Evolutionary conservation across 2,329 filamentous ascomycete genomes (phyloP), one percentile per base, ranked within the genome.

Genomic region (Escovopsis sp.): DNA sequence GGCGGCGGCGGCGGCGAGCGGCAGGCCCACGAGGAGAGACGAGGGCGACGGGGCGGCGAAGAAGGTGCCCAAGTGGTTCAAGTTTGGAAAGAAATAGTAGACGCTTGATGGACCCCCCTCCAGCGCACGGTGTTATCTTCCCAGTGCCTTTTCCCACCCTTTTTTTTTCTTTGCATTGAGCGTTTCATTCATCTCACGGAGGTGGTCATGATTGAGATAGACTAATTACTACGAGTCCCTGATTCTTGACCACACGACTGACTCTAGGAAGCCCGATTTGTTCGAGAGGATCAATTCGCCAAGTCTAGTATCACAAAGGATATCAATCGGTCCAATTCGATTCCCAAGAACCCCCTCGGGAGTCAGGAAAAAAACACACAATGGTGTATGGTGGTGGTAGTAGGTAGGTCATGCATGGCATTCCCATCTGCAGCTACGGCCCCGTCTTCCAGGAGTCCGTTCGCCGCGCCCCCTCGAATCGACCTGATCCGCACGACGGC

Each of bases 1-100:
- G 15, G 15, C 15, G 3, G 55, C 50, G 26, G 47, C 50, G 4
- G 35, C 42, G 2, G 30, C 43, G 9, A 43, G 49, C 43, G 48
- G 51, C 12, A 58, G 55, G 43, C 49, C 59, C 10, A 53, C 64
- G 48, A 59, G 57, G 15, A 59, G 62, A 41, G 57, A 62, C 42
- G 55, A 64, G 41, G 59, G 57, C 23, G 23, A 6, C 10, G 62
- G 63, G 35, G 57, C 61, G 41, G 53, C 51, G 10, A 72, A 69
- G 59, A 69, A 68, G 50, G 47, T 71, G 45, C 81, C 82, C 18
- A 86, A 84, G 58, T 85, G 83, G 74, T 61, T 88, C 35, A 83
- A 82, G 59, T 62, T 82, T 43, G 76, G 75, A 7, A 87, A 84
- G 71, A 87, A 85, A 65, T 83, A 43, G 19, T 49, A 41, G 39